Conservation (phyloP, 116 monocot genomes). For the Dioscorea cayenensis region DNA sequence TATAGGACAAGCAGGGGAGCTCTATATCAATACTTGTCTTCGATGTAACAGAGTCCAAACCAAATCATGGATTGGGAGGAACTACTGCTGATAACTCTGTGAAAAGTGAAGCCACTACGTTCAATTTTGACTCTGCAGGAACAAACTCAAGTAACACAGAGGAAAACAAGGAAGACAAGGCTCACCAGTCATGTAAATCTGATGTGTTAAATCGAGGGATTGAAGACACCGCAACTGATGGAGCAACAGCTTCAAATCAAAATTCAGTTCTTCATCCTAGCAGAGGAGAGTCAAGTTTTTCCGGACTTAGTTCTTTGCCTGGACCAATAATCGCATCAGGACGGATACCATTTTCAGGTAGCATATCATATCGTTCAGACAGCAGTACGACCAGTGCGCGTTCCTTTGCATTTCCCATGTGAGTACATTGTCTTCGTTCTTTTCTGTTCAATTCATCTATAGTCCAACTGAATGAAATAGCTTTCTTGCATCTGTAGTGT, state of each 20-base stretch:
- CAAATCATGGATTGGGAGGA: background rate
- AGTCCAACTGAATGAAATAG: background rate
- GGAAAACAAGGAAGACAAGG: conserved; percentile 9
- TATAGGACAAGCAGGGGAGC: background rate
- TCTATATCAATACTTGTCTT: background rate
- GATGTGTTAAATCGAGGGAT: background rate
- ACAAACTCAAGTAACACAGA: background rate
- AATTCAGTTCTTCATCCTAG: conserved; percentile 24
- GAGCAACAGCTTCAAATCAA: conserved; percentile 11
- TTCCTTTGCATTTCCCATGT: conserved; percentile 94
- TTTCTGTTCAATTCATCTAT: background rate
- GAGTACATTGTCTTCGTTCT: conserved; percentile 20
- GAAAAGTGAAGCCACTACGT: conserved; percentile 12
- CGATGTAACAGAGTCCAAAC: background rate
- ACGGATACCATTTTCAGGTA: conserved; percentile 57
- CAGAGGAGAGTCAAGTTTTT: conserved; percentile 24
- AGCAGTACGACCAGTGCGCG: conserved; percentile 74
- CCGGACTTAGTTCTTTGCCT: conserved; percentile 26
- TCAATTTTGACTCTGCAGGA: conserved; percentile 17
- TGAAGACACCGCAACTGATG: conserved; percentile 15
- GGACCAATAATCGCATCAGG: conserved; percentile 38
- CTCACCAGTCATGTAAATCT: conserved; percentile 7
- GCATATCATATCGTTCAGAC: conserved; percentile 76
- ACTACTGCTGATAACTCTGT: conserved; percentile 2
- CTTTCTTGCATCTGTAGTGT: background rate